phyloP scores from a whole-genome alignment of 225 moss, liverwort and hornwort species.

The Bryum argenteum region DNA sequence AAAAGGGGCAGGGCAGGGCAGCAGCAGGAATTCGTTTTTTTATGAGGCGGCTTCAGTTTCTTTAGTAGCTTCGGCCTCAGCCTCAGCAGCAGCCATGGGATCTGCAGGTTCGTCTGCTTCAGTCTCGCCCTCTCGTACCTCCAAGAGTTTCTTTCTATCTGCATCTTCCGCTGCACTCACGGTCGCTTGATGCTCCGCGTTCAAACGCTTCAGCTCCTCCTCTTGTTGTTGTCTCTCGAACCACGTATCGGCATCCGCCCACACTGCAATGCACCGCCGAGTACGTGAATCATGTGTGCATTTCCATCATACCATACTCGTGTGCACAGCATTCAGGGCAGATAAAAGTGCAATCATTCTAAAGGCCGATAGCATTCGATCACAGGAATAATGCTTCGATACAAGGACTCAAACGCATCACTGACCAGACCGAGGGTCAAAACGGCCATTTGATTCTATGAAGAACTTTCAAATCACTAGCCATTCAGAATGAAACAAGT shows the following conservation, averaged over 20 bases:
- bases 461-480: background rate
- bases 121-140: conserved; percentile 62
- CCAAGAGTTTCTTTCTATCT: conserved; percentile 58
- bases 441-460: no score
- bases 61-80: conserved; percentile 46
- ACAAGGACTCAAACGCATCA: no score
- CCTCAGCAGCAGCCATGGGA: conserved; percentile 85
- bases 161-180: conserved; percentile 91
- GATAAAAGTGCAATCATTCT: conserved; percentile 6
- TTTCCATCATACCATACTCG: background rate
- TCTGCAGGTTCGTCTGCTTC: conserved; percentile 63
- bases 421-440: no score
- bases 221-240: conserved; percentile 98
- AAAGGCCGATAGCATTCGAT: background rate
- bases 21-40: no score
- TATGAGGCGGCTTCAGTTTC: no score
- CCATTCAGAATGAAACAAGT: background rate
- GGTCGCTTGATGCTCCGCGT: conserved; percentile 85
- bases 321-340: background rate
- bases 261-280: conserved; percentile 53
- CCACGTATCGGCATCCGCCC: conserved; percentile 99
- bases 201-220: conserved; percentile 83
- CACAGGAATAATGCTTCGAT: no score
- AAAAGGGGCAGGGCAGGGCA: conserved; percentile 6
- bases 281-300: no score